Evolutionary conservation across 352 stramenopile genomes (phyloP).

Genomic region (Pelagophyceae sp.): DNA sequence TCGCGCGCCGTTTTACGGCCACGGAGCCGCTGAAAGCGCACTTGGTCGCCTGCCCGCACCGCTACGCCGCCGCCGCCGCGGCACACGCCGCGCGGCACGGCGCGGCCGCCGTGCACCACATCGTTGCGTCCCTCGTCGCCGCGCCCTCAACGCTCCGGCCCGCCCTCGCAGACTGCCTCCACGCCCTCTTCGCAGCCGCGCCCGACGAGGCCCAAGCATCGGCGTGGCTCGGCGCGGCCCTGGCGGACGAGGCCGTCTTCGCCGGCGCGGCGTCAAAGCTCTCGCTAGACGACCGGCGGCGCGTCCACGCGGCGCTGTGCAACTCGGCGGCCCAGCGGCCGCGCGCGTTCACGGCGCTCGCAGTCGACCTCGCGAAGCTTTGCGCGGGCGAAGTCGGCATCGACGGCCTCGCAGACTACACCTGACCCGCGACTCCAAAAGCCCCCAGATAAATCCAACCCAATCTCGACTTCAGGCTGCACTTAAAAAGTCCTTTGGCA

Average conservation of each 20-base stretch:
- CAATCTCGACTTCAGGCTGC: too few species aligned
- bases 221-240: background rate
- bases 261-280: background rate
- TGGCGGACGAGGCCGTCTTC: background rate
- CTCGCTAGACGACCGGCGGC: background rate
- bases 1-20: background rate
- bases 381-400: background rate
- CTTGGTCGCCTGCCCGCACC: background rate
- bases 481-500: too few species aligned
- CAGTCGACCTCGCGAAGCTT: slow-evolving; percentile 5
- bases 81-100: background rate
- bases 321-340: background rate
- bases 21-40: background rate
- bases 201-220: background rate
- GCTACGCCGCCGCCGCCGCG: background rate
- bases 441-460: too few species aligned
- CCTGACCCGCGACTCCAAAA: too few species aligned
- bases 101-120: background rate
- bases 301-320: background rate
- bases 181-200: background rate
- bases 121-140: background rate
- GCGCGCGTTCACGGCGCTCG: slow-evolving; percentile 4
- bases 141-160: background rate
- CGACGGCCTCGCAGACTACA: background rate
- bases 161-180: background rate